These are phyloP conservation scores for Cyberlindnera euphorbiiphila DNA, from an alignment of 805 yeast genomes.

Conservation along the genomic window DNA sequence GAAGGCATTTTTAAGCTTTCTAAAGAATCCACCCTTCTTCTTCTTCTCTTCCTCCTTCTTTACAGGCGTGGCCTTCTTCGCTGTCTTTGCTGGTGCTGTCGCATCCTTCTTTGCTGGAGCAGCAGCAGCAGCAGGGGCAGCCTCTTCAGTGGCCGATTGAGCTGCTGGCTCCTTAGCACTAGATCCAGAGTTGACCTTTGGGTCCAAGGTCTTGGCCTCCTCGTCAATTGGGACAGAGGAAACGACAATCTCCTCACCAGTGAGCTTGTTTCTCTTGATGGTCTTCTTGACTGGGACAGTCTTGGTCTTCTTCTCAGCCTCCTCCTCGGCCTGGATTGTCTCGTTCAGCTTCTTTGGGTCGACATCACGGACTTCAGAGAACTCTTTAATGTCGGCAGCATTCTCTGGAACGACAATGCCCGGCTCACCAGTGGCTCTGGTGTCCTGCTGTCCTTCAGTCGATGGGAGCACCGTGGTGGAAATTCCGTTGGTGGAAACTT, in stretches of 20 bases:
- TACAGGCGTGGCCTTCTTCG: slow-evolving; percentile 4
- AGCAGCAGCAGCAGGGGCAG: slow-evolving; percentile 5
- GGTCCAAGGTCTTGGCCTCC: slow-evolving; percentile 20
- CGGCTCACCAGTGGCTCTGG: slow-evolving; percentile 57
- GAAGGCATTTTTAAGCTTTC: slow-evolving; percentile 22
- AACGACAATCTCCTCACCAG: slow-evolving; percentile 38
- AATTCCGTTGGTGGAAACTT: slow-evolving; percentile 17
- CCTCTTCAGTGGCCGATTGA: slow-evolving; percentile 8
- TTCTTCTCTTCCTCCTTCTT: slow-evolving; percentile 17
- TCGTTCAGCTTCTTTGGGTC: slow-evolving; percentile 58
- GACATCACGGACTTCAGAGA: slow-evolving; percentile 51
- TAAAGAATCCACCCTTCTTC: slow-evolving; percentile 25
- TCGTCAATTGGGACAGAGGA: slow-evolving; percentile 29
- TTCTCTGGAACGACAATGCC: slow-evolving; percentile 64
- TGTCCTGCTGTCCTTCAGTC: slow-evolving; percentile 37
- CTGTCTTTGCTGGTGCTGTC: neutral
- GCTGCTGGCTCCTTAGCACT: slow-evolving; percentile 2
- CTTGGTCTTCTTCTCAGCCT: slow-evolving; percentile 25
- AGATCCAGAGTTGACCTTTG: slow-evolving; percentile 13
- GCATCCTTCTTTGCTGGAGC: too few species aligned
- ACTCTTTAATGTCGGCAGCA: slow-evolving; percentile 62
- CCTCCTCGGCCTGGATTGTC: slow-evolving; percentile 29
- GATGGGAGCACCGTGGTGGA: slow-evolving; percentile 45
- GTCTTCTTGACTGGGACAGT: slow-evolving; percentile 35
- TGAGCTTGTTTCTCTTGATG: slow-evolving; percentile 36